Base-by-base conservation (phyloP, 2,329 filamentous ascomycete species). In the Pseudogymnoascus sp. region DNA sequence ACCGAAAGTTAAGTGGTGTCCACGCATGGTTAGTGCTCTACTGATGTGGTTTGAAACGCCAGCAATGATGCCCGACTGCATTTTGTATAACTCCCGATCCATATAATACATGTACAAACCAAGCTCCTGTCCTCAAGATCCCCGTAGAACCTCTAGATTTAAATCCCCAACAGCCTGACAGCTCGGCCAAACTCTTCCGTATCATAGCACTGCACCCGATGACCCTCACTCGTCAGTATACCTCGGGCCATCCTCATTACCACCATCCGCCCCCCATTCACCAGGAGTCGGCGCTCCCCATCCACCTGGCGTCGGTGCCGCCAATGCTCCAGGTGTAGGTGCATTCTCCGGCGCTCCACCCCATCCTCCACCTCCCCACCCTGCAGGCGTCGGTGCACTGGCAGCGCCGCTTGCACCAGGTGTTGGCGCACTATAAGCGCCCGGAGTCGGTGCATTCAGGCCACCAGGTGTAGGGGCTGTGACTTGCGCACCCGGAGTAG, bases 371-470 rank as follows among this genome's bases (percentile, higher is more conserved):
- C 71, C 72, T 3, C 72, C 72, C 31, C 10, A 62, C 10, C 65
- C 69, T 7, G 65, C 66, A 15, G 70, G 69, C 3, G 70, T 71
- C 3, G 70, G 67, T 7, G 69, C 76, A 60, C 72, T 75, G 53
- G 70, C 70, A 21, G 71, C 70, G n/a, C 84, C 84, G 60, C 82
- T 84, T 0, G 85, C 87, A 26, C 84, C 87, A 0, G 89, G 89
- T 0, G 89, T 92, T 0, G 88, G 88, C 15, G 88, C 89, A 7
- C 80, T 85, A 67, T 85, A 85, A 6, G 84, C 87, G 2, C 87
- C 88, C 0, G 88, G 89, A 0, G 89, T 92, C 0, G 89, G 89
- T 3, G 89, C 89, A 68, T 83, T 85, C 70, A 87, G 74, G 0
- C 82, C 83, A 56, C 81, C 84, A 0, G 85, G 85, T 5, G 84